phyloP scores from a whole-genome alignment of 192 early-diverging fungal genomes.

The Coemansia sp. region DNA sequence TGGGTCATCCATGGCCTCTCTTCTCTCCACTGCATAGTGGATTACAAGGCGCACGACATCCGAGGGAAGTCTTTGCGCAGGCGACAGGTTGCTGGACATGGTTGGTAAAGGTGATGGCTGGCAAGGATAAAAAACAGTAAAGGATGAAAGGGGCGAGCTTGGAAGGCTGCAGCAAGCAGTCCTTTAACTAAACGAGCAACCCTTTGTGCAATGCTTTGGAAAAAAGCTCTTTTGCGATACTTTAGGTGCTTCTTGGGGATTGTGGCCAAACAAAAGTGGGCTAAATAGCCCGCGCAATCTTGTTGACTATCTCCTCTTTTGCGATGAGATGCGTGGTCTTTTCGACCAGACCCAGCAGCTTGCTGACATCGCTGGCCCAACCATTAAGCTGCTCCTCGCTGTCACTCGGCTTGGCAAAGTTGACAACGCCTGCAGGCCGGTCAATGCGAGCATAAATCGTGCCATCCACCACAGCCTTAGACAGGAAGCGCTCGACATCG shows the following conservation, averaged over 20 bases:
- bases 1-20: neutral
- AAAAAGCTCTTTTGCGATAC: too few species aligned
- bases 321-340: constrained; percentile 91
- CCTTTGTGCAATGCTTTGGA: too few species aligned
- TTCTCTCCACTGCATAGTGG: neutral
- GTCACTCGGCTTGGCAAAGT: constrained; percentile 79
- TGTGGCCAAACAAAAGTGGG: neutral
- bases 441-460: constrained; percentile 97
- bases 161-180: too few species aligned
- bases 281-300: constrained; percentile 65
- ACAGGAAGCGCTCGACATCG: constrained; percentile 89
- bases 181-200: too few species aligned
- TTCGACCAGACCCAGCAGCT: constrained; percentile 84
- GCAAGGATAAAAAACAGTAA: too few species aligned
- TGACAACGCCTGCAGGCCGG: constrained; percentile 83
- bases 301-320: constrained; percentile 89
- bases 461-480: constrained; percentile 89
- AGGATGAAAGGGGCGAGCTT: too few species aligned
- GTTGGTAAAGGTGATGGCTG: too few species aligned
- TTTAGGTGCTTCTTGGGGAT: too few species aligned
- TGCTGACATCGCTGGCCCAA: constrained; percentile 90
- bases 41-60: neutral
- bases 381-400: constrained; percentile 88
- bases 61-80: neutral
- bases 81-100: neutral